Conservation (phyloP, 2,329 filamentous ascomycete species). For the Aspergillus pseudonomiae region DNA sequence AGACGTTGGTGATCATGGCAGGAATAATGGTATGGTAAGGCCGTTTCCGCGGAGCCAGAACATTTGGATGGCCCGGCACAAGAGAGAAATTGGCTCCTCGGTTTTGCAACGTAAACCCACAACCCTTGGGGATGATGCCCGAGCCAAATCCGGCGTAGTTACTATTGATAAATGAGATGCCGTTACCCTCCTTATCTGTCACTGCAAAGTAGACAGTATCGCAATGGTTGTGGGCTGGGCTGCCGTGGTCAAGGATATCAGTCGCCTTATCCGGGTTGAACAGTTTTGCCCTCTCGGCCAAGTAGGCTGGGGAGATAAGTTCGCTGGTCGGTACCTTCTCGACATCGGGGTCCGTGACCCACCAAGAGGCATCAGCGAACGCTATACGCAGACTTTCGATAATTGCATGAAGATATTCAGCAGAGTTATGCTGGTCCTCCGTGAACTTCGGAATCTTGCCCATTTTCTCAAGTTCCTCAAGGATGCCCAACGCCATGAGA, state of each 20-base stretch:
- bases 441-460: conserved; percentile 74
- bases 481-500: conserved; percentile 88
- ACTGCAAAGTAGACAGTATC: conserved; percentile 95
- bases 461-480: conserved; percentile 78
- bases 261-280: conserved; percentile 59
- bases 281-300: conserved; percentile 68
- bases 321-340: conserved; percentile 68
- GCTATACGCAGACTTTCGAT: conserved; percentile 87
- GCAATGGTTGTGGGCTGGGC: conserved; percentile 80
- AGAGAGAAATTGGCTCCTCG: conserved; percentile 86
- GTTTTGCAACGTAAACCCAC: conserved; percentile 93
- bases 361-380: conserved; percentile 90
- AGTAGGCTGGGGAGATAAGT: conserved; percentile 73
- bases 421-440: conserved; percentile 75
- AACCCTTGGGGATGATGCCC: conserved; percentile 78
- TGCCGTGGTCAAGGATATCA: conserved; percentile 67
- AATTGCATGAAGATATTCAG: conserved; percentile 79
- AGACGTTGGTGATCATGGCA: conserved; percentile 77
- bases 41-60: conserved; percentile 76
- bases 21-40: conserved; percentile 99
- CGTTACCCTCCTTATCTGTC: conserved; percentile 81
- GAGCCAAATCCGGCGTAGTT: conserved; percentile 89
- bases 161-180: conserved; percentile 94
- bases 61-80: conserved; percentile 71
- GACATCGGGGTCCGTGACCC: conserved; percentile 79